Base-by-base conservation (phyloP, 1,139 yeast genomes). In the Suhomyces wounanorum region DNA sequence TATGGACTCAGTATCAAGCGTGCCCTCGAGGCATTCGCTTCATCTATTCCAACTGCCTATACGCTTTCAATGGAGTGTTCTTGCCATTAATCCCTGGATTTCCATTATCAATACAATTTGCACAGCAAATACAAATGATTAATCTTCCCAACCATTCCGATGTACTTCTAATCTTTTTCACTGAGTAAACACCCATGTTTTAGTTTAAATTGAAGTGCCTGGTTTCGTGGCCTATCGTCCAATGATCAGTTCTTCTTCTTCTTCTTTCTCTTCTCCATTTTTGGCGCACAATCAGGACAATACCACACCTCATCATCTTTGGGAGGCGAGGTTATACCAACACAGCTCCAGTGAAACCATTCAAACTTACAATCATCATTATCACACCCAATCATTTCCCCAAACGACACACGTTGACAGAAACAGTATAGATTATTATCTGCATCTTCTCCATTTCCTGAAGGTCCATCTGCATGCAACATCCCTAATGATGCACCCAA, bases 311-410 rank as follows among this genome's bases (percentile, higher is more conserved):
- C 81, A 54, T 79, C 81, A 46, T 84, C 88, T 59, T 80, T 81
- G 0, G 92, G 91, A 2, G 89, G 88, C 35, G 81, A 77, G 8
- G 81, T 78, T 47, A 90, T 78, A 1, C 96, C 96, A 46, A 90
- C 96, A 73, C 97, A 90, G 52, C 79, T 75, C 77, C 88, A 86
- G 65, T 87, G 94, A 66, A 89, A 90, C 97, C 97, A 90, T 65
- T 89, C 96, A 61, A 76, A 84, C 56, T 84, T 81, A 72, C 96
- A 90, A 57, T 84, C 84, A 17, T 82, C 84, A 61, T 87, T 87
- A 65, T 90, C 97, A 67, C 97, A 90, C 0, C 96, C 96, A 67
- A 90, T 85, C 96, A 90, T 90, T 58, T 89, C 89, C 11, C 96
- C 96, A 70, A 85, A 88, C 1, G 96, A 87, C 0, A 87, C 91